A percentile compares a stretch with the other conserved stretches of the same genome.
These are phyloP conservation scores for Cryptococcus neoformans DNA, from an alignment of 1,284 basidiomycete genomes.

Conservation along the genomic window DNA sequence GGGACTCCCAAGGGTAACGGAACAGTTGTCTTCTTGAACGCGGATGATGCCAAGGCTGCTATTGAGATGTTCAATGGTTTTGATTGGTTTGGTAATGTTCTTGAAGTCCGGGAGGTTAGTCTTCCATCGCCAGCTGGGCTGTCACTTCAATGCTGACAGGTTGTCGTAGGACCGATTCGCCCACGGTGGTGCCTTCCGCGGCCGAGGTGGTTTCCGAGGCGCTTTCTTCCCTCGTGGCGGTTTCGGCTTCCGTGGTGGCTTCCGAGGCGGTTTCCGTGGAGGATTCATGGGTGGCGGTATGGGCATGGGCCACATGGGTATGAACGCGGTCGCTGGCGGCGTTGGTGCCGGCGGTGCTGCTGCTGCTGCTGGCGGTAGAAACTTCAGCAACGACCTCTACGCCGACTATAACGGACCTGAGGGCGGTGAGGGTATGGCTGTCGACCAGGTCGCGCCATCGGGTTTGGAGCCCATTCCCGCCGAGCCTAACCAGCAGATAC, in stretches of 20 bases:
- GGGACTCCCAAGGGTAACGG: slow-evolving; percentile 92
- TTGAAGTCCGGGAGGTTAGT: slow-evolving; percentile 77
- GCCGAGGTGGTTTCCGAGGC: slow-evolving; percentile 30
- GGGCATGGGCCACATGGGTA: slow-evolving; percentile 44
- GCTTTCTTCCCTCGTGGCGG: slow-evolving; percentile 56
- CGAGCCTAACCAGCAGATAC: slow-evolving; percentile 92
- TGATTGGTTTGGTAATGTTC: slow-evolving; percentile 86
- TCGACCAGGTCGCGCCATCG: slow-evolving; percentile 24
- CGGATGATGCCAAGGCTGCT: slow-evolving; percentile 85
- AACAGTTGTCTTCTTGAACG: slow-evolving; percentile 89
- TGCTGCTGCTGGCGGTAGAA: slow-evolving; percentile 39
- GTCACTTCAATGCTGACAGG: slow-evolving; percentile 4
- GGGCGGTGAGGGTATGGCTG: slow-evolving; percentile 28
- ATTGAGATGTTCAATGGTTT: slow-evolving; percentile 92
- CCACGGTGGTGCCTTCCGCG: slow-evolving; percentile 43
- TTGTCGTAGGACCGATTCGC: slow-evolving; percentile 75
- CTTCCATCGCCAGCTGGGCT: slow-evolving; percentile 46
- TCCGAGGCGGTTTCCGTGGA: slow-evolving; percentile 54
- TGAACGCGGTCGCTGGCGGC: slow-evolving; percentile 12
- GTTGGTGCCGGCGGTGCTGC: slow-evolving; percentile 44
- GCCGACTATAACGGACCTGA: slow-evolving; percentile 53
- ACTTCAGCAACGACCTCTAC: slow-evolving; percentile 45
- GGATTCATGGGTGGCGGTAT: slow-evolving; percentile 55
- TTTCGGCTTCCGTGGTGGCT: slow-evolving; percentile 54
- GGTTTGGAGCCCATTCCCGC: slow-evolving; percentile 51